phyloP scores from a whole-genome alignment of 257 asterid species.

The Mitragyna speciosa region DNA sequence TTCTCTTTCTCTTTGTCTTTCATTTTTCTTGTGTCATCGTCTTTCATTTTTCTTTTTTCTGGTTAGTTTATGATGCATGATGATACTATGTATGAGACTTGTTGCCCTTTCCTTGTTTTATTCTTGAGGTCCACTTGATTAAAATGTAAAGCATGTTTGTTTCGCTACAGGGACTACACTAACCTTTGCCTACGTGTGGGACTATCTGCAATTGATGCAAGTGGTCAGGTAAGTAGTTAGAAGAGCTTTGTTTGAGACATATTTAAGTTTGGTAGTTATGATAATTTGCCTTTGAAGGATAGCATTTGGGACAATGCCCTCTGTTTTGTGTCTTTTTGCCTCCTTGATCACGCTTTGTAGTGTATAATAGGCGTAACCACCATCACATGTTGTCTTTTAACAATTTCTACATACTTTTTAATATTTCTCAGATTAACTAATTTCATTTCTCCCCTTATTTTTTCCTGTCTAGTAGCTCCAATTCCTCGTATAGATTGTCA shows the following conservation, averaged over 20 bases:
- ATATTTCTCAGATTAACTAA: no score
- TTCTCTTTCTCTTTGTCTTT: neutral
- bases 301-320: neutral
- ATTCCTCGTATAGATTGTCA: neutral
- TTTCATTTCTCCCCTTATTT: neutral
- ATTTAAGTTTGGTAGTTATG: neutral
- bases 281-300: neutral
- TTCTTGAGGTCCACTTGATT: neutral
- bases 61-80: neutral
- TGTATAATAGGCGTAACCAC: neutral
- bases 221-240: conserved; percentile 68
- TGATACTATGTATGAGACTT: neutral
- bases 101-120: neutral
- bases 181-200: conserved; percentile 89
- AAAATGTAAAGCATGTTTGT: neutral
- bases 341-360: neutral
- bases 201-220: conserved; percentile 90
- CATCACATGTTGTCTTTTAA: neutral
- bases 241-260: neutral
- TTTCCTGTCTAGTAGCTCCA: neutral
- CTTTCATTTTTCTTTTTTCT: neutral
- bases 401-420: neutral
- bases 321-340: neutral
- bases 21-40: no score
- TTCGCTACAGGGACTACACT: conserved; percentile 77